A percentile compares a stretch with the other conserved stretches of the same genome.
Evolutionary conservation across 164 flowering plant genomes (phyloP).

Genomic region (Warburgia ugandensis): DNA sequence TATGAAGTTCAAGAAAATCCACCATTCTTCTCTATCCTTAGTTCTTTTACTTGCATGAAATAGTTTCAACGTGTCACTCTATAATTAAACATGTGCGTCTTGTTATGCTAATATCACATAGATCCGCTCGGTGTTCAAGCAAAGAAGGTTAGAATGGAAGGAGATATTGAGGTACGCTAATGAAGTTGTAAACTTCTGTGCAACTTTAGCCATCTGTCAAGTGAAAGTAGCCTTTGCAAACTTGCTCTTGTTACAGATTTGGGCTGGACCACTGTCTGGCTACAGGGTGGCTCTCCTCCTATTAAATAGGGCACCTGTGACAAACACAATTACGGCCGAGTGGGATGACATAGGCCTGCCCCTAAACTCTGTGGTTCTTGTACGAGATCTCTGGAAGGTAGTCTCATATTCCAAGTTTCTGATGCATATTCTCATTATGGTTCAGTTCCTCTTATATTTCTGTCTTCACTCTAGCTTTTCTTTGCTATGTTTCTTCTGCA

Average conservation of each 20-base stretch:
- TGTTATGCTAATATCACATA: conserved; percentile 10
- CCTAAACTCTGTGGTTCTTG: conserved; percentile 29
- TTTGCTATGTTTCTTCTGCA: conserved; percentile 20
- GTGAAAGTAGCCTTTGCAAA: background rate
- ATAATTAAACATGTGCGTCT: background rate
- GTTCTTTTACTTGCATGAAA: background rate
- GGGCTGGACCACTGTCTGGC: conserved; percentile 76
- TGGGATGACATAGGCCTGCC: conserved; percentile 80
- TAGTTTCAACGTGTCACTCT: background rate
- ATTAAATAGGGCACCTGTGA: conserved; percentile 36
- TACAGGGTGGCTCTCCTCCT: conserved; percentile 54
- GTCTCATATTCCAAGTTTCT: background rate
- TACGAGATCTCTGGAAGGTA: conserved; percentile 83
- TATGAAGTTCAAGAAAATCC: background rate
- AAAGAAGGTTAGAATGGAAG: conserved; percentile 64
- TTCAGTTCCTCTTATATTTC: background rate
- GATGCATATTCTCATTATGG: background rate
- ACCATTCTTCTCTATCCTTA: background rate
- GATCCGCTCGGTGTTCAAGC: conserved; percentile 80
- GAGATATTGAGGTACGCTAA: conserved; percentile 58
- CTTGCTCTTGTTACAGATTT: conserved; percentile 33
- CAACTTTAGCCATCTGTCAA: background rate
- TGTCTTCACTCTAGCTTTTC: background rate
- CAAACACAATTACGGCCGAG: conserved; percentile 40
- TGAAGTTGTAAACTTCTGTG: background rate